Base-by-base conservation (phyloP, 2,329 filamentous ascomycete species). In the Verticillium nubilum region DNA sequence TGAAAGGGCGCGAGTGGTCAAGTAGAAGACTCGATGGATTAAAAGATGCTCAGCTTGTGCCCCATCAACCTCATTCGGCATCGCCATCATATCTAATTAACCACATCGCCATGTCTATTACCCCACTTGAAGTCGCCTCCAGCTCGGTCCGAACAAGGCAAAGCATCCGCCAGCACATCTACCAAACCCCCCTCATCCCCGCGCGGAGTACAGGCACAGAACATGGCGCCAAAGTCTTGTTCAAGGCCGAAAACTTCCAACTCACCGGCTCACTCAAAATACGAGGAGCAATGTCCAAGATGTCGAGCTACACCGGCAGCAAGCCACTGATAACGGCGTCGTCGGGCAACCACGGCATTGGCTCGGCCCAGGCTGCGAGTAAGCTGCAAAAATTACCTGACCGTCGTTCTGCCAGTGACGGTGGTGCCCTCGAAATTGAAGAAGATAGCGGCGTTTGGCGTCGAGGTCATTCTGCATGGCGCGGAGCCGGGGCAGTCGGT, bases 231-330 rank as follows among this genome's bases (percentile, higher is more conserved):
- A 61, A 29, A 9, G 57, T 67, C 12, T 57, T 66, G 26, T 67
- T 68, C 62, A 68, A 68, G 26, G 66, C 65, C 1, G 67, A 68
- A 27, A 68, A 68, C 37, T 66, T 67, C 12, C 66, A 68, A 35
- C 59, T 66, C 27, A 68, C 67, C 0, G 67, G 66, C 19, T 68
- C 67, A 10, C 67, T 68, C 62, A 68, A 68, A 53, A 17, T 67
- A 12, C 61, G 67, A 4, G 67, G 67, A n/a, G 67, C 67, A 35
- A 67, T 62, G 58, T 63, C 67, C 57, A 68, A 68, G 31, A 62
- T 68, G 31, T 67, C 67, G 10, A 61, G 60, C 1, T 33, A 57
- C 4, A 12, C 35, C 9, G 52, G 42, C 23, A 29, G 28, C 12
- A 54, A 52, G 12, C 62, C 54, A 1, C 27, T 67, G 28, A 64